phyloP scores from a whole-genome alignment of 2,329 filamentous ascomycete genomes.

The Phaeosphaeria sp. region DNA sequence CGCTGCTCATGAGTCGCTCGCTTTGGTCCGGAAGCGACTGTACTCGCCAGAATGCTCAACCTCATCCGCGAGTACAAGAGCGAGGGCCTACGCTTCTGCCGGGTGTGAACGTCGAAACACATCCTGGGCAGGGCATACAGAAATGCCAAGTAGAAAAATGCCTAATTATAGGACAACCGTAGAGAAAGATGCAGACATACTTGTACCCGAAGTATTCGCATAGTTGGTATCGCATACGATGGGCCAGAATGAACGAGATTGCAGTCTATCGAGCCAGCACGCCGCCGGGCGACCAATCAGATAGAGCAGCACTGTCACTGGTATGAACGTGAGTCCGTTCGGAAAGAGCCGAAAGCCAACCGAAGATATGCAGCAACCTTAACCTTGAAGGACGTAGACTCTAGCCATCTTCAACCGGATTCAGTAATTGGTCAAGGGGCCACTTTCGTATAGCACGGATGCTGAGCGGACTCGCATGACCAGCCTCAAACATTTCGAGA shows the following conservation, averaged over 20 bases:
- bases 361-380: too few species aligned
- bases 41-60: slow-evolving; percentile 6
- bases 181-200: neutral
- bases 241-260: neutral
- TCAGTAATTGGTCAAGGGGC: slow-evolving; percentile 42
- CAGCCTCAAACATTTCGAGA: slow-evolving; percentile 87
- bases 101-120: neutral
- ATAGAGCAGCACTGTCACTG: neutral
- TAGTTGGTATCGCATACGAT: neutral
- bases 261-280: neutral
- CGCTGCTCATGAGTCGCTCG: slow-evolving; percentile 3
- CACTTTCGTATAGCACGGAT: slow-evolving; percentile 47
- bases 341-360: neutral
- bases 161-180: neutral
- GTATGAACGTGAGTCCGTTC: neutral
- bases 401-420: slow-evolving; percentile 32
- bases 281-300: neutral
- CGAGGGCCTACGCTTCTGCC: neutral
- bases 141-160: neutral
- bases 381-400: neutral
- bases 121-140: neutral
- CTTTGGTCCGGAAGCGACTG: slow-evolving; percentile 26
- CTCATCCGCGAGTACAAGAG: neutral
- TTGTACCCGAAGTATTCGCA: neutral
- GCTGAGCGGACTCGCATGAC: slow-evolving; percentile 54